Evolutionary conservation across 768 basidiomycete genomes (phyloP), one percentile per base, ranked within the genome.

Genomic region (Amanita molliuscula): DNA sequence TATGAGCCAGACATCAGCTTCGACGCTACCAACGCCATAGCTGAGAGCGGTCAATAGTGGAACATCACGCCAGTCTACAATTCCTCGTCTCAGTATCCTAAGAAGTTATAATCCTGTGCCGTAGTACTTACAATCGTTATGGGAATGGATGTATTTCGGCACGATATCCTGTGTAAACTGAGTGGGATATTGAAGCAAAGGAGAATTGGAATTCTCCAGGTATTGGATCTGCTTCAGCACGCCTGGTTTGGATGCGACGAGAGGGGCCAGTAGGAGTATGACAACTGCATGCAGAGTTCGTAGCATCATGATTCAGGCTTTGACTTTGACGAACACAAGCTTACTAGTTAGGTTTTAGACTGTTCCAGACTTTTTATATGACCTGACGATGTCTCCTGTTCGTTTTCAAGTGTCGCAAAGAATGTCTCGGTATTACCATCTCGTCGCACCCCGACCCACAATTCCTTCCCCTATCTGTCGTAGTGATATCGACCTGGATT

Each of bases 1-100:
- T 16, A 73, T 54, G 7, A 71, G 60, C 69, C 67, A 76, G 13
- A 78, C 74, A 57, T 78, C 76, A 3, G 77, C 77, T 57, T 78
- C 76, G 9, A 77, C 74, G 54, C 75, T 77, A 13, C 63, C 60
- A 11, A 76, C 74, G 0, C 75, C 75, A 20, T 70, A 61, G 55
- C 74, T 76, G 3, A 78, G 54, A 7, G 75, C 75, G 4, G 68
- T 67, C 8, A 76, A 60, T 16, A 77, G 60, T 5, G 76, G 74
- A 6, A 75, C 74, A 52, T 77, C 71, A 16, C 75, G 65, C 74
- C 75, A 76, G 58, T 79, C 75, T 76, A 26, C 26, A 13, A 46
- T 21, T 41, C 36, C 38, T 28, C 31, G 35, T 36, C 13, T 44
- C 36, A 10, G n/a, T 40, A 25, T 43, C 10, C 13, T 48, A n/a